Evolutionary conservation across 306 rosid genomes (phyloP).

Genomic region (Casuarina equisetifolia): DNA sequence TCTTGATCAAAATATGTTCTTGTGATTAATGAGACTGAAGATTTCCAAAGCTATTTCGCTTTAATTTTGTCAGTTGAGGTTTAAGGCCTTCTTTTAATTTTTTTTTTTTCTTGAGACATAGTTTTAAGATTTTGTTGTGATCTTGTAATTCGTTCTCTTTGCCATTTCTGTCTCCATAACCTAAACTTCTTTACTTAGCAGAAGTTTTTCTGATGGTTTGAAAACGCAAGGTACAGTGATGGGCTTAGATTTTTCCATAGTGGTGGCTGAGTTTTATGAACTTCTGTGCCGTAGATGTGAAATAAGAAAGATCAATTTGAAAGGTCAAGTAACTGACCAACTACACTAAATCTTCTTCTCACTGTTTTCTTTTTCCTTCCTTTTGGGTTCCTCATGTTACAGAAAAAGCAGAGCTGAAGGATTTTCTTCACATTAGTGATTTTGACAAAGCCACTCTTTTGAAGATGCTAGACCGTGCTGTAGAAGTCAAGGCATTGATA

Average conservation of each 20-base stretch:
- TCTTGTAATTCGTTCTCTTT: too few species aligned
- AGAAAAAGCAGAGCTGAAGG: conserved; percentile 60
- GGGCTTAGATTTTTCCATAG: neutral
- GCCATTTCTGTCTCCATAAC: too few species aligned
- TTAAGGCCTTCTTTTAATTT: neutral
- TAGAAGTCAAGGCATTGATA: conserved; percentile 73
- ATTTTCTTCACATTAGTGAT: conserved; percentile 82
- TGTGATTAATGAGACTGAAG: neutral
- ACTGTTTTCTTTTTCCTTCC: neutral
- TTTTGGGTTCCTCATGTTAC: conserved; percentile 11
- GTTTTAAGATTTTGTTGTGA: too few species aligned
- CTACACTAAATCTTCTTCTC: neutral
- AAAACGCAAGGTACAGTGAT: neutral
- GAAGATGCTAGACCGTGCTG: conserved; percentile 77
- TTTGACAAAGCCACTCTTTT: conserved; percentile 71
- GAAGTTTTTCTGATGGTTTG: neutral
- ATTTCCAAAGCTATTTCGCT: neutral
- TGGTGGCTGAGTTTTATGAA: neutral
- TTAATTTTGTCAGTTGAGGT: neutral
- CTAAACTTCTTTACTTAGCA: neutral
- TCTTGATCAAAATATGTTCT: neutral
- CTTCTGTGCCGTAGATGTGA: neutral
- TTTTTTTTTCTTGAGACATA: too few species aligned
- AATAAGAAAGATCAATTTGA: too few species aligned
- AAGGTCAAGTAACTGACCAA: neutral